Conservation (phyloP, 83 land plant species). For the Isoetes engelmannii region DNA sequence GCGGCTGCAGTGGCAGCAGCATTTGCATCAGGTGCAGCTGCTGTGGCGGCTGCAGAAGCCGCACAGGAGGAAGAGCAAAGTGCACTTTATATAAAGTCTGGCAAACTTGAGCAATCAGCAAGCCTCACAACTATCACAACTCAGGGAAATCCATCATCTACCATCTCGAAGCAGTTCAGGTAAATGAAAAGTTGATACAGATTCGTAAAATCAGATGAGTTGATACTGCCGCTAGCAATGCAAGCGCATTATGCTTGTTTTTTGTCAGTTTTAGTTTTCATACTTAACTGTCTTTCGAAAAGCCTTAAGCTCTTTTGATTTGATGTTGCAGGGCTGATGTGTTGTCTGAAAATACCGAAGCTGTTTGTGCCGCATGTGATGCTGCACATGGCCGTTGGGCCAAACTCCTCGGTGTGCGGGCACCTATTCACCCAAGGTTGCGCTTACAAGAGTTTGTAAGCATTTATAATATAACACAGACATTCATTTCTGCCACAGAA, state of each 20-base stretch:
- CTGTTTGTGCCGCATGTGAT: slow-evolving; percentile 95
- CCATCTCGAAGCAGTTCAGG: slow-evolving; percentile 81
- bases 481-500: slow-evolving; percentile 79
- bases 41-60: slow-evolving; percentile 53
- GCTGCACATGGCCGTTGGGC: slow-evolving; percentile 99
- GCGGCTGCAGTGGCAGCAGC: slow-evolving; percentile 82
- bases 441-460: slow-evolving; percentile 78
- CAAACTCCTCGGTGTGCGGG: slow-evolving; percentile 86
- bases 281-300: too few species aligned
- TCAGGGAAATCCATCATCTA: slow-evolving; percentile 43
- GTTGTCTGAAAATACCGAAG: slow-evolving; percentile 87
- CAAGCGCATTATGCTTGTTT: too few species aligned
- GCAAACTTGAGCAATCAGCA: slow-evolving; percentile 2
- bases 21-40: slow-evolving; percentile 61
- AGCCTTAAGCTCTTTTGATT: too few species aligned
- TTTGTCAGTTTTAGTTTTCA: too few species aligned
- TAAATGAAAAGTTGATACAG: slow-evolving; percentile 9
- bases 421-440: slow-evolving; percentile 80
- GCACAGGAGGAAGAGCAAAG: slow-evolving; percentile 38
- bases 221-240: too few species aligned
- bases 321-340: slow-evolving; percentile 72
- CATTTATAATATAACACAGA: slow-evolving; percentile 79
- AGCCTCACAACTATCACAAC: slow-evolving; percentile 9
- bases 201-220: neutral
- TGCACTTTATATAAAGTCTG: neutral